Base-by-base conservation (phyloP, 108 stramenopile species). In the Nitzschia palea region DNA sequence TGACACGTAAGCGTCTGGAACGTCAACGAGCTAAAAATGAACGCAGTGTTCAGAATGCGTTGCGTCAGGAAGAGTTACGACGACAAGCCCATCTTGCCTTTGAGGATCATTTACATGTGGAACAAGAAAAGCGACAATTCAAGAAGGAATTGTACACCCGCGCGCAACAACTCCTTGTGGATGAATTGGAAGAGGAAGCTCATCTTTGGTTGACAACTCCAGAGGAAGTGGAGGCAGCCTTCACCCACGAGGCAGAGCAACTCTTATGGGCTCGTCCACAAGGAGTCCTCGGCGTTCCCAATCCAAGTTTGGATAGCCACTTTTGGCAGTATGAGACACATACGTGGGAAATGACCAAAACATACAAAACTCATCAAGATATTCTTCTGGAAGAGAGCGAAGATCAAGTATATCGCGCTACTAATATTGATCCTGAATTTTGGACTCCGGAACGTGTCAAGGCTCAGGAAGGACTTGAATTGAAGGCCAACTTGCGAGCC, bases 241-340 rank as follows among this genome's bases (percentile, higher is more conserved):
- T 94, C 64, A 75, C 80, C 31, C 73, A 73, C 17, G 73, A 77
- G 20, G 85, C 84, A 37, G 66, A 78, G 30, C 93, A 94, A 57
- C 40, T 73, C 40, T 71, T 94, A 40, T 94, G 93, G 93, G 57
- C 78, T 3, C 48, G 80, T 14, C 86, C 88, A 0, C 78, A 80
- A 44, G 80, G 86, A 3, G 73, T 86, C 36, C 66, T 94, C 33
- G 89, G 89, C 10, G 88, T 83, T 23, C 84, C 88, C n/a, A 77
- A 79, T 37, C 88, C 88, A 27, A 76, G 80, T 30, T 71, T 87
- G 52, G 86, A 90, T 61, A 73, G 78, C 23, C 82, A 85, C 17
- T 94, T 85, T 71, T 94, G 93, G 93, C 77, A 84, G 35, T 86
- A 87, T 43, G 85, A 89, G 45, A 74, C 76, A 27, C 89, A 94